Conservation (phyloP, 1,284 basidiomycete species). For the Melampsora occidentalis region DNA sequence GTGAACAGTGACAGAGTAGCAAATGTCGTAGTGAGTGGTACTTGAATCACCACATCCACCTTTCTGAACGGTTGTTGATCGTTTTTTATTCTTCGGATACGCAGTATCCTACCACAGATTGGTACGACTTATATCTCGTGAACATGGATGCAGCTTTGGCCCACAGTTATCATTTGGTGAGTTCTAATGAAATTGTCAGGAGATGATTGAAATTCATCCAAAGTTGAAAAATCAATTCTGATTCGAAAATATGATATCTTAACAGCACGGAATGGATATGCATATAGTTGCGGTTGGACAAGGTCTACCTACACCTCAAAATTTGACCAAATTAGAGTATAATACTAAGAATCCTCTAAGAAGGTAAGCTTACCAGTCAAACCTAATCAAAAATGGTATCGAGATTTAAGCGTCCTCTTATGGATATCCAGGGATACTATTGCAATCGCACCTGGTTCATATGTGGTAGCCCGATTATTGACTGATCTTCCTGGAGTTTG, state of each 20-base stretch:
- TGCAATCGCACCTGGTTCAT: background rate
- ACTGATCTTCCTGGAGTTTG: slow-evolving; percentile 20
- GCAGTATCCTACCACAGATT: slow-evolving; percentile 32
- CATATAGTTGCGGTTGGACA: slow-evolving; percentile 13
- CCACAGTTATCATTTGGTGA: slow-evolving; percentile 36
- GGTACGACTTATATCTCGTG: slow-evolving; percentile 42
- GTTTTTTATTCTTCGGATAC: background rate
- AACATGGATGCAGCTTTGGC: slow-evolving; percentile 18
- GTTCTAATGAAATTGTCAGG: background rate
- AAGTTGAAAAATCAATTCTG: background rate
- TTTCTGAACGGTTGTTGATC: background rate
- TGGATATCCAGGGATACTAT: slow-evolving; percentile 9
- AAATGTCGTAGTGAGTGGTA: slow-evolving; percentile 28
- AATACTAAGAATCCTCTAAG: slow-evolving; percentile 40
- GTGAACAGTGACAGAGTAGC: slow-evolving; percentile 31
- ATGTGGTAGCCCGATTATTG: background rate
- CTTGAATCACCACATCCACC: background rate
- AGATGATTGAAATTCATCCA: background rate
- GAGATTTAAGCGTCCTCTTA: background rate
- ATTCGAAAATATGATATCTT: background rate
- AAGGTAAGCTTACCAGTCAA: slow-evolving; percentile 9
- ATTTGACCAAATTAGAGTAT: slow-evolving; percentile 5
- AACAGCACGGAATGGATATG: slow-evolving; percentile 19
- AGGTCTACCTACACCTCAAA: slow-evolving; percentile 24
- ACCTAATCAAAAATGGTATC: background rate